Evolutionary conservation across 768 basidiomycete genomes (phyloP).

Genomic region (Pleurotus giganteus): DNA sequence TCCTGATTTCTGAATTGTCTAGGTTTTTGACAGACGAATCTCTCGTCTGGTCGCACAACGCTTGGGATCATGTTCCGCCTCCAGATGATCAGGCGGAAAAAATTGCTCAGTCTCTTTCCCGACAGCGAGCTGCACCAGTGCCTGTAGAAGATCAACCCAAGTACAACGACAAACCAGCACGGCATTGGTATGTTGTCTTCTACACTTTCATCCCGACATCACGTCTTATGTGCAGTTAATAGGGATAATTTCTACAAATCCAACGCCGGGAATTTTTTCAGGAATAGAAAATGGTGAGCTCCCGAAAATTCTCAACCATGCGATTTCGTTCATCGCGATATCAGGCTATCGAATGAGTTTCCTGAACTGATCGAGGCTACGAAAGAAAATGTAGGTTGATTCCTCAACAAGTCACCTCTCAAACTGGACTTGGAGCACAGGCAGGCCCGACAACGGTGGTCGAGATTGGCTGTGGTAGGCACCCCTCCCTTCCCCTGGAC

Average conservation of each 20-base stretch:
- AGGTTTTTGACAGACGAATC: slow-evolving; percentile 69
- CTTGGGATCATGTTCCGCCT: slow-evolving; percentile 89
- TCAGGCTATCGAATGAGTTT: slow-evolving; percentile 91
- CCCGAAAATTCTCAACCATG: background rate
- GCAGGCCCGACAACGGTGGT: slow-evolving; percentile 76
- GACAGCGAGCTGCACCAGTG: slow-evolving; percentile 74
- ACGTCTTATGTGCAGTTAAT: slow-evolving; percentile 4
- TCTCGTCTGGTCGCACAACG: slow-evolving; percentile 86
- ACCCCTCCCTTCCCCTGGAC: background rate
- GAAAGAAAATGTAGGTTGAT: slow-evolving; percentile 53
- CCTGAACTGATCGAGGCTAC: slow-evolving; percentile 78
- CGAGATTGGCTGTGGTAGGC: slow-evolving; percentile 89
- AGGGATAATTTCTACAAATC: slow-evolving; percentile 95
- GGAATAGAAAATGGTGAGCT: slow-evolving; percentile 82
- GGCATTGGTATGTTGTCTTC: slow-evolving; percentile 55
- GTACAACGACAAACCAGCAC: slow-evolving; percentile 72
- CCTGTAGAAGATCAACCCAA: slow-evolving; percentile 65
- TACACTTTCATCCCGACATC: background rate
- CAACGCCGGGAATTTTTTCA: slow-evolving; percentile 88
- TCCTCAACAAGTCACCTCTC: background rate
- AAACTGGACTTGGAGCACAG: slow-evolving; percentile 35
- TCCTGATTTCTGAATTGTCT: slow-evolving; percentile 3
- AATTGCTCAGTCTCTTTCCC: slow-evolving; percentile 66
- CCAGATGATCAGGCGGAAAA: slow-evolving; percentile 77
- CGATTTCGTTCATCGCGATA: background rate